Evolutionary conservation across 192 early-diverging fungal genomes (phyloP).

Genomic region (Backusella circina): DNA sequence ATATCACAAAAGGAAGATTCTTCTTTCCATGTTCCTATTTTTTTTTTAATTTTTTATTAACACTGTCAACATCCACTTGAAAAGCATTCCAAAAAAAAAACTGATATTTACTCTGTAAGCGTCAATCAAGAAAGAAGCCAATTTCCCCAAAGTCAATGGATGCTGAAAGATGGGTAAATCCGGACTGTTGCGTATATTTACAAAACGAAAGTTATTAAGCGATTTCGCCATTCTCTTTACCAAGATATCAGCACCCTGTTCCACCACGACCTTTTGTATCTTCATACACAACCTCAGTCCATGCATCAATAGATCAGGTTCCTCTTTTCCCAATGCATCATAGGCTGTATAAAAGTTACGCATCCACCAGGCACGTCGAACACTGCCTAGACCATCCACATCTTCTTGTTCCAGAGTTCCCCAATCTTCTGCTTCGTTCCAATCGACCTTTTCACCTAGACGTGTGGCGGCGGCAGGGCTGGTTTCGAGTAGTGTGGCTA

Average conservation of each 20-base stretch:
- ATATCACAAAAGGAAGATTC: constrained; percentile 77
- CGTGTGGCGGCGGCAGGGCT: constrained; percentile 37
- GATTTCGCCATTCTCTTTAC: constrained; percentile 78
- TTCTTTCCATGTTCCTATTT: constrained; percentile 69
- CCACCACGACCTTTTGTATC: constrained; percentile 72
- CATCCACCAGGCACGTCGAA: constrained; percentile 54
- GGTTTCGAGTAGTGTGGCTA: constrained; percentile 67
- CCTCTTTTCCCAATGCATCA: constrained; percentile 63
- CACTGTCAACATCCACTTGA: no score
- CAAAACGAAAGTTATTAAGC: constrained; percentile 69
- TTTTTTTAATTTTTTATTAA: constrained; percentile 7
- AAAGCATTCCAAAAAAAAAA: no score
- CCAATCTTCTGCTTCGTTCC: constrained; percentile 33
- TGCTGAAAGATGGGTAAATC: constrained; percentile 54
- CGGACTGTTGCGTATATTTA: constrained; percentile 59
- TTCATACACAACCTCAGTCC: constrained; percentile 76
- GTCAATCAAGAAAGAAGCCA: constrained; percentile 83
- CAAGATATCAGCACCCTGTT: constrained; percentile 75
- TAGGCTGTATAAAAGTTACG: constrained; percentile 86
- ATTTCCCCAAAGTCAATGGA: constrained; percentile 62
- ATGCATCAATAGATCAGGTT: constrained; percentile 28
- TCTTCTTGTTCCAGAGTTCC: neutral
- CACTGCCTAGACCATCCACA: constrained; percentile 6
- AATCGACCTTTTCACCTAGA: constrained; percentile 33
- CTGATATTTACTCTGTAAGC: constrained; percentile 68